Conservation (phyloP, 2,329 filamentous ascomycete genomes). For the Metarhizium brunneum region DNA sequence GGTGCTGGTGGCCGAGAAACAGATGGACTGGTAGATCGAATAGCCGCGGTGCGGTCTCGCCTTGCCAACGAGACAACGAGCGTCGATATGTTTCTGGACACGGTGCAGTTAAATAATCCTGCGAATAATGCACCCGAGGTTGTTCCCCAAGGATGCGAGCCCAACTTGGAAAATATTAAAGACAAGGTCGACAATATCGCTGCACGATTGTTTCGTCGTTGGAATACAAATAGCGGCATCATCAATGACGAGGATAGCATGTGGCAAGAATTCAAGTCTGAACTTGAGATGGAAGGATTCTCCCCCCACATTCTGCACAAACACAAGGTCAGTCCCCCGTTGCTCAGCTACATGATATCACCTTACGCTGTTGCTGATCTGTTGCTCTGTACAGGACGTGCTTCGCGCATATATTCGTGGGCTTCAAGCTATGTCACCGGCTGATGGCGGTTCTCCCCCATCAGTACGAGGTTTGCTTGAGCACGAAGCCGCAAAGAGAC, state of each 20-base stretch:
- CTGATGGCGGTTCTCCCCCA: constrained; percentile 33
- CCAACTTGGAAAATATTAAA: constrained; percentile 44
- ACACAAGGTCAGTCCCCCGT: constrained; percentile 41
- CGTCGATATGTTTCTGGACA: constrained; percentile 48
- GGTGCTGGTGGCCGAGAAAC: constrained; percentile 18
- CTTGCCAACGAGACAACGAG: constrained; percentile 42
- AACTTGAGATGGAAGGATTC: constrained; percentile 50
- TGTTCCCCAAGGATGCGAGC: constrained; percentile 25
- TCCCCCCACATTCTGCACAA: constrained; percentile 42
- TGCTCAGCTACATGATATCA: not conserved
- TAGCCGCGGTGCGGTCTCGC: constrained; percentile 34
- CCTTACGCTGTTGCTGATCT: not conserved
- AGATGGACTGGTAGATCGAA: constrained; percentile 25
- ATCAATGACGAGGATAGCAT: constrained; percentile 39
- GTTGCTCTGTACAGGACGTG: constrained; percentile 35
- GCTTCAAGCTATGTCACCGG: constrained; percentile 40
- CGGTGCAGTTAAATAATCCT: constrained; percentile 42
- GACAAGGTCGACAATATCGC: constrained; percentile 53
- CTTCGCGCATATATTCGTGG: constrained; percentile 52
- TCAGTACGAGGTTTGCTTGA: constrained; percentile 46
- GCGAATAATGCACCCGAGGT: constrained; percentile 24
- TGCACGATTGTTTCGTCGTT: constrained; percentile 35
- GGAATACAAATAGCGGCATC: constrained; percentile 25
- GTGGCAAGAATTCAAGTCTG: constrained; percentile 50
- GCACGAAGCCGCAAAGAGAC: constrained; percentile 23